Base-by-base conservation (phyloP, 805 yeast species). In the Kazachstania viticola region DNA sequence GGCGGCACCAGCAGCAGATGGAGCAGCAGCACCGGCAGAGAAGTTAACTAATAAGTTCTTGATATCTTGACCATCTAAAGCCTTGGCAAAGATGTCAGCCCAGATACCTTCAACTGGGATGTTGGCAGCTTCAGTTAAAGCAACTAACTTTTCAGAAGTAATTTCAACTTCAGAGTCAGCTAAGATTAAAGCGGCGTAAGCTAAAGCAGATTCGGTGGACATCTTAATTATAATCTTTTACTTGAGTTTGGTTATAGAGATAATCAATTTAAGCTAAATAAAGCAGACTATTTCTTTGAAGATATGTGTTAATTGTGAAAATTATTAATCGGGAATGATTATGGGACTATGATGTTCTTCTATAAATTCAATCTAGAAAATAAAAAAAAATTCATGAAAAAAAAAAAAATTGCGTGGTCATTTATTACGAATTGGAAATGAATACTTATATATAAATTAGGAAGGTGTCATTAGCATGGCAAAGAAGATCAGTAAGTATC, bases 111-210 rank as follows among this genome's bases (percentile, higher is more conserved):
- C 91, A 60, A 79, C 73, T 50, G 42, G 45, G 16, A 44, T 25
- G 61, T 79, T 77, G 49, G 93, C 91, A 55, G 83, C 81, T 44
- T 67, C 53, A 62, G 80, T 68, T 64, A 80, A 65, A 56, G 81
- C 67, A 58, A 70, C 58, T 60, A 80, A 72, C 72, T 79, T 79
- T 61, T 77, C 87, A 51, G 85, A 49, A 43, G 94, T 73, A 75
- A 91, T 75, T 67, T 87, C 95, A 60, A 84, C 70, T 60, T 84
- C 95, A 59, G 96, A 83, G 62, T 88, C 98, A 51, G 96, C 95
- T 67, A 88, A 75, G 71, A 88, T 85, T 67, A 88, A 78, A 61
- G 97, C 95, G 65, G 98, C 97, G 81, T 84, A 85, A 54, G 95
- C 82, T 62, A 84, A 82, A 62, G 88, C 77, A 60, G 94, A 75